These are phyloP conservation scores for Tylopilus felleus DNA, from an alignment of 768 basidiomycete genomes.

Conservation along the genomic window DNA sequence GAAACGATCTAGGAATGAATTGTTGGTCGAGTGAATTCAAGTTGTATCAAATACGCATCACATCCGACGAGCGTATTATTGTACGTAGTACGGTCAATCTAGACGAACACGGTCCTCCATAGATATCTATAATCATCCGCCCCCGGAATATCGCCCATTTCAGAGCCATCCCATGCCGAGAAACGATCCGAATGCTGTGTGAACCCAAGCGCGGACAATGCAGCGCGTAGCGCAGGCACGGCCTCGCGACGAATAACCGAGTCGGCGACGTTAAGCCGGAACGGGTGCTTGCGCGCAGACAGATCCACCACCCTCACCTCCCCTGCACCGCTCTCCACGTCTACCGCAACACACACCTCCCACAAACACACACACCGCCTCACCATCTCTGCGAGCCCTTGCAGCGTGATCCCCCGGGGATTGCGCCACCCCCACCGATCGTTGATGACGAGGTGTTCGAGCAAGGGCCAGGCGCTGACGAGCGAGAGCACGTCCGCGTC, in stretches of 20 bases:
- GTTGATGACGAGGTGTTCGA: slow-evolving; percentile 7
- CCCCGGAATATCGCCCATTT: background rate
- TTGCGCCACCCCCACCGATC: slow-evolving; percentile 10
- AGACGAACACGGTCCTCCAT: background rate
- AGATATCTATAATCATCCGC: background rate
- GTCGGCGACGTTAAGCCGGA: background rate
- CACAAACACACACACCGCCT: no score
- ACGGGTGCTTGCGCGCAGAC: background rate
- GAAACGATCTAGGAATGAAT: no score
- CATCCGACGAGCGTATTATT: no score
- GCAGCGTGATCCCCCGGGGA: background rate
- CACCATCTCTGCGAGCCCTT: background rate
- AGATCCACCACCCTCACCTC: background rate
- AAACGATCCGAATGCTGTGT: background rate
- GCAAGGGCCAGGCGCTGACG: slow-evolving; percentile 6
- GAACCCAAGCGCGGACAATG: background rate
- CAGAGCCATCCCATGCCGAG: background rate
- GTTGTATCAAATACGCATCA: no score
- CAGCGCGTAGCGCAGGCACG: background rate
- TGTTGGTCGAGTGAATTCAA: no score
- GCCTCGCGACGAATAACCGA: background rate
- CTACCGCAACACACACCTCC: slow-evolving; percentile 5
- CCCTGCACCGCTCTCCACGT: background rate
- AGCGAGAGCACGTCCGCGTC: no score
- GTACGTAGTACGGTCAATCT: background rate